Base-by-base conservation (phyloP, 345 rosid genomes). In the Euphorbia tirucalli region DNA sequence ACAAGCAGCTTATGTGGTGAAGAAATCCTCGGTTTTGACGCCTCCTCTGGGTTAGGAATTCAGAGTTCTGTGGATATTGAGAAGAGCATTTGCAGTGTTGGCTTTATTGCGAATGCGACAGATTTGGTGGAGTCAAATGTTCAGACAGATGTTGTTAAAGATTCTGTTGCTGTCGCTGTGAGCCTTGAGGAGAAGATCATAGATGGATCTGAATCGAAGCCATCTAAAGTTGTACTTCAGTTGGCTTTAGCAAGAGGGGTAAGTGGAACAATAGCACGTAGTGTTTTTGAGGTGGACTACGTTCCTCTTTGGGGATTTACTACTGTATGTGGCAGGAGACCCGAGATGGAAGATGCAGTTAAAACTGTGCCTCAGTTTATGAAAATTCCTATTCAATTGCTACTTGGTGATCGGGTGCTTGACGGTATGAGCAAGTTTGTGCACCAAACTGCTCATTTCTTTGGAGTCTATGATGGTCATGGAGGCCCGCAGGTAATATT, bases 381-480 rank as follows among this genome's bases (percentile, higher is more conserved):
- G 70, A 81, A 89, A 71, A 57, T 92, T 67, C 97, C 97, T 11
- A 83, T 95, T 65, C 84, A 88, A 78, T 85, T 95, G 97, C 85
- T 92, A 21, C 79, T 89, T 76, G 88, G 83, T 2, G 85, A 88
- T 59, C 84, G 65, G 63, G 59, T 83, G 19, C 80, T 84, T 76
- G 90, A 90, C 78, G 89, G 89, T 70, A 65, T 83, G 80, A 80
- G 80, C 79, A 79, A 78, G 77, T 71, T 71, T 66, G 86, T 85
- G 63, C 80, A 78, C 66, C 96, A 90, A 82, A 87, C 87, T 5
- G 88, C 90, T 74, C 97, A 95, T 79, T 89, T 92, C 74, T 92
- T 90, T 19, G 97, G 97, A 63, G 97, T 90, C 60, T 95, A 95
- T 79, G 99, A 95, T 86, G 99, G 99, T 64, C 99, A 95, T 62